Evolutionary conservation across 805 yeast species (phyloP).

Genomic region (Metschnikowia matae): DNA sequence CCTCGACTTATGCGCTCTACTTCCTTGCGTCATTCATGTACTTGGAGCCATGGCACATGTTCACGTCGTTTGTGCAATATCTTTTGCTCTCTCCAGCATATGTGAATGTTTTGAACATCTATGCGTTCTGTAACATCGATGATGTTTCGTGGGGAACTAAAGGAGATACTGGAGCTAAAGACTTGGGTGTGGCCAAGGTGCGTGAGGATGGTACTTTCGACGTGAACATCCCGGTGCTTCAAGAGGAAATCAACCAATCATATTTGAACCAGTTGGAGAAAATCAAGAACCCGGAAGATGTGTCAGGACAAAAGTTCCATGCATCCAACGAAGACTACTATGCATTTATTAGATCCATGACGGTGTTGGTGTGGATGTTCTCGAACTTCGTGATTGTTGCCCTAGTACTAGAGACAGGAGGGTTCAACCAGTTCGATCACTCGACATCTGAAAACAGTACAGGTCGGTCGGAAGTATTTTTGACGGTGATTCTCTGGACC

Average conservation of each 20-base stretch:
- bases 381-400: conserved; percentile 41
- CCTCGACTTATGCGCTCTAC: conserved; percentile 59
- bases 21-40: conserved; percentile 55
- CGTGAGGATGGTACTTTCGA: conserved; percentile 54
- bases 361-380: conserved; percentile 44
- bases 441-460: conserved; percentile 26
- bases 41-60: conserved; percentile 65
- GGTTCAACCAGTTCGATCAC: conserved; percentile 36
- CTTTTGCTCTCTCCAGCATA: conserved; percentile 50
- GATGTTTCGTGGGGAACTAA: conserved; percentile 77
- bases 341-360: conserved; percentile 44
- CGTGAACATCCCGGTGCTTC: conserved; percentile 47
- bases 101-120: conserved; percentile 55
- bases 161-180: conserved; percentile 57
- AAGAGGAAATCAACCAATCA: conserved; percentile 52
- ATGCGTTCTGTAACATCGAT: conserved; percentile 68
- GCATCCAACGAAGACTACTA: conserved; percentile 42
- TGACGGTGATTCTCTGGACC: conserved; percentile 55
- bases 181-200: conserved; percentile 51
- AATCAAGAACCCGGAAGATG: conserved; percentile 43
- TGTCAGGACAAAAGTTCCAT: conserved; percentile 22
- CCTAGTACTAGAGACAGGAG: conserved; percentile 42
- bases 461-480: conserved; percentile 39
- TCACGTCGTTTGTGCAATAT: conserved; percentile 51
- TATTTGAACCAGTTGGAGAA: conserved; percentile 49